A percentile compares a stretch with the other conserved stretches of the same genome.
Conservation (phyloP, 768 basidiomycete genomes). For the Epithele typhae region DNA sequence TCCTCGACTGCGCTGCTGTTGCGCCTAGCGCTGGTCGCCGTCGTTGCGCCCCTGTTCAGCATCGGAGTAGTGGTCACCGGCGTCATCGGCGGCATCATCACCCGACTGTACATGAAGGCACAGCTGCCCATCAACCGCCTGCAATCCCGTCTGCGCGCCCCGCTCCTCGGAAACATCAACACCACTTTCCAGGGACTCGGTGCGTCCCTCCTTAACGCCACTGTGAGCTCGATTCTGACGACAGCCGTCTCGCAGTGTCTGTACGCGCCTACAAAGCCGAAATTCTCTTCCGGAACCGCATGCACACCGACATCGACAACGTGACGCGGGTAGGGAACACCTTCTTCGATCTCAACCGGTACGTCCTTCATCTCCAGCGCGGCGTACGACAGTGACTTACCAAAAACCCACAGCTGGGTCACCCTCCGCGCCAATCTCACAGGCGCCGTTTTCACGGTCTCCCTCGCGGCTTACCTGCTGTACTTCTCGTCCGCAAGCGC, state of each 20-base stretch:
- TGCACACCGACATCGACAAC: slow-evolving; percentile 39
- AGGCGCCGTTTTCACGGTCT: slow-evolving; percentile 43
- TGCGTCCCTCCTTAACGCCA: slow-evolving; percentile 17
- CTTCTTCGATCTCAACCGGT: slow-evolving; percentile 41
- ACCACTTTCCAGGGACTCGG: slow-evolving; percentile 48
- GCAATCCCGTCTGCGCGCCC: slow-evolving; percentile 44
- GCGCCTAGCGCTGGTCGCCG: slow-evolving; percentile 33
- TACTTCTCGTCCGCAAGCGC: slow-evolving; percentile 37
- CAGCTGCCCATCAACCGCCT: slow-evolving; percentile 55
- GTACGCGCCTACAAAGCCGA: slow-evolving; percentile 55
- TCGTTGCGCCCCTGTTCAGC: slow-evolving; percentile 36
- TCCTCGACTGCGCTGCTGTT: slow-evolving; percentile 31
- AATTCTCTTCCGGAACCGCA: slow-evolving; percentile 34
- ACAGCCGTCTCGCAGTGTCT: slow-evolving; percentile 25
- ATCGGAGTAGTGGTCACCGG: slow-evolving; percentile 32
- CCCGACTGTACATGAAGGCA: slow-evolving; percentile 49
- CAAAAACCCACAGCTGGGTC: slow-evolving; percentile 43
- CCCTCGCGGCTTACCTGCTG: slow-evolving; percentile 45
- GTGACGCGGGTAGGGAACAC: slow-evolving; percentile 36
- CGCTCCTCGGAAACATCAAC: slow-evolving; percentile 45
- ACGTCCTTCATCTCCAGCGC: too few species aligned
- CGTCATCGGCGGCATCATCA: slow-evolving; percentile 35
- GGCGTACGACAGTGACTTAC: too few species aligned
- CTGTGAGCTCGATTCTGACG: not conserved
- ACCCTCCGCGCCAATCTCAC: slow-evolving; percentile 47